Evolutionary conservation across 1,284 basidiomycete genomes (phyloP).

Genomic region (Leccinum colubrinum): DNA sequence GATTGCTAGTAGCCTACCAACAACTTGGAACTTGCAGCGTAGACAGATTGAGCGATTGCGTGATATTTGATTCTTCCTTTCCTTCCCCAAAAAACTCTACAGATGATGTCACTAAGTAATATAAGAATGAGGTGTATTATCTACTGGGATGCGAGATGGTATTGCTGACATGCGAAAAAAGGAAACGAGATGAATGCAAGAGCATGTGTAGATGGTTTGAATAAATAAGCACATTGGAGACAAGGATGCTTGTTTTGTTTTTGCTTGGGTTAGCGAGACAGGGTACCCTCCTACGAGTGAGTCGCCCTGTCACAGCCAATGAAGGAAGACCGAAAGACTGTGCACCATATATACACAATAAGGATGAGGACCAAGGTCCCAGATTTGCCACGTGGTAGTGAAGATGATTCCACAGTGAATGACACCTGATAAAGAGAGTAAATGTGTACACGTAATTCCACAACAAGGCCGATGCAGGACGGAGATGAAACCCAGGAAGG

Average conservation of each 20-base stretch:
- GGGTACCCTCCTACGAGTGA: slow-evolving; percentile 8
- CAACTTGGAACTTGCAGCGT: background rate
- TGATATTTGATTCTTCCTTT: slow-evolving; percentile 24
- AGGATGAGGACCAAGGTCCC: slow-evolving; percentile 7
- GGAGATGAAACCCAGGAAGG: slow-evolving; percentile 10
- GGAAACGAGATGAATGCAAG: slow-evolving; percentile 7
- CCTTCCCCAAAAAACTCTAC: slow-evolving; percentile 21
- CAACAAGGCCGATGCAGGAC: slow-evolving; percentile 29
- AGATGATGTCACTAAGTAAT: slow-evolving; percentile 23
- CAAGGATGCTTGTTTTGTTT: slow-evolving; percentile 1
- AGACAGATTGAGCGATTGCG: background rate
- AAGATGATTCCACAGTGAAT: slow-evolving; percentile 9
- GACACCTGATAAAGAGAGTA: slow-evolving; percentile 12
- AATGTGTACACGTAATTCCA: slow-evolving; percentile 36
- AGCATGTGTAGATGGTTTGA: background rate
- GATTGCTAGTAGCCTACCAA: background rate
- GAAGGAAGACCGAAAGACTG: slow-evolving; percentile 2
- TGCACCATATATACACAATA: slow-evolving; percentile 28
- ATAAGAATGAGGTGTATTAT: slow-evolving; percentile 23
- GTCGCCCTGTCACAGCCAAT: slow-evolving; percentile 2
- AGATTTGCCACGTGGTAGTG: slow-evolving; percentile 1
- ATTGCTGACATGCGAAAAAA: slow-evolving; percentile 14
- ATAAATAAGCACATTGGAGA: slow-evolving; percentile 10
- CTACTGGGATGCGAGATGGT: slow-evolving; percentile 23
- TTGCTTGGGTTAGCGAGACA: background rate